Conservation (phyloP, 345 rosid genomes). For the Euphorbia tirucalli region DNA sequence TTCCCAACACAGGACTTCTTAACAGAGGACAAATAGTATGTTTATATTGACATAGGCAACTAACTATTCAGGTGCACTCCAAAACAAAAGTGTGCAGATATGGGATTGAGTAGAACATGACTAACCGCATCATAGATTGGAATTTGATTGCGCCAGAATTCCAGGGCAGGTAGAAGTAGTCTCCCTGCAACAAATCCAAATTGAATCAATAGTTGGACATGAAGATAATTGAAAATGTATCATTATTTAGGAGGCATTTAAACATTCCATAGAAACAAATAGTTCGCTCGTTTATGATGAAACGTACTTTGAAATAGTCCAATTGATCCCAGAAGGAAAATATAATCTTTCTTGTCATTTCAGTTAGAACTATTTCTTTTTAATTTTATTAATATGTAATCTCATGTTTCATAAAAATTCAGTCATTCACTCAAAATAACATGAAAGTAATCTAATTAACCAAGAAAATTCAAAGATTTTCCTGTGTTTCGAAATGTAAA, state of each 20-base stretch:
- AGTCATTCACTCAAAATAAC: too few relatives aligned
- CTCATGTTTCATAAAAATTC: too few relatives aligned
- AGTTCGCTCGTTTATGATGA: neutral
- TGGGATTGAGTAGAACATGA: neutral
- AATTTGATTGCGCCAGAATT: constrained; percentile 82
- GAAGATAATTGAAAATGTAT: neutral
- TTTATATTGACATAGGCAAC: neutral
- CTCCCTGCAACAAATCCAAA: constrained; percentile 56
- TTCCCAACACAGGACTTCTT: neutral
- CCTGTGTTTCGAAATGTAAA: too few relatives aligned
- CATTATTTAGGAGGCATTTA: neutral
- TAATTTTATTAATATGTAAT: too few relatives aligned
- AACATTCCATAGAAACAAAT: neutral
- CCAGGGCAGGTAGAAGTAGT: constrained; percentile 60
- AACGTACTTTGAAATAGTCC: neutral
- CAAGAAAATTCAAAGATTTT: too few relatives aligned
- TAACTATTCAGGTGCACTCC: neutral
- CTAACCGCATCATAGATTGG: constrained; percentile 69
- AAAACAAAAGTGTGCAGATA: neutral
- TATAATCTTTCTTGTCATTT: too few relatives aligned
- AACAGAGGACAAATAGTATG: neutral
- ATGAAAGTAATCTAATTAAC: too few relatives aligned
- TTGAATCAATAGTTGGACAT: constrained; percentile 17
- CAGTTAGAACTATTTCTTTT: too few relatives aligned
- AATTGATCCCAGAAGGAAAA: too few relatives aligned